These are phyloP conservation scores for Magnusiomyces magnusii DNA, from an alignment of 1,139 yeast species.

Conservation along the genomic window DNA sequence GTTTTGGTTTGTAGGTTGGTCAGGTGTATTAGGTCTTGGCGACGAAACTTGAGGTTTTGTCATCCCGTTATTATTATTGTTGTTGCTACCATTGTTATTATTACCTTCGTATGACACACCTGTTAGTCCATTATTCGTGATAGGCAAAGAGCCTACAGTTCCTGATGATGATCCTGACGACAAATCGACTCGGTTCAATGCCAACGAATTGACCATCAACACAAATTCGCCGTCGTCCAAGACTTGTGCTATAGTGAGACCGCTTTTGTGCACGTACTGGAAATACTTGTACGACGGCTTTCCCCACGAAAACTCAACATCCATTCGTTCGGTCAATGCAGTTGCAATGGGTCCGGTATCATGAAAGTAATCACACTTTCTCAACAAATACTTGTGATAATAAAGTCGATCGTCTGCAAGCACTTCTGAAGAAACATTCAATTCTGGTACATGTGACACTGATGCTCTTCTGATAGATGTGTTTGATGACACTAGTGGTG, in stretches of 20 bases:
- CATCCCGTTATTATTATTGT: neutral
- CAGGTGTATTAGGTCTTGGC: neutral
- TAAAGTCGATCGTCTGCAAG: slow-evolving; percentile 43
- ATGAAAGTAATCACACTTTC: slow-evolving; percentile 62
- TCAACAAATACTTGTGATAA: slow-evolving; percentile 56
- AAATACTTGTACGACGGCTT: slow-evolving; percentile 71
- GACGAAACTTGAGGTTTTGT: neutral
- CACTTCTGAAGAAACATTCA: neutral
- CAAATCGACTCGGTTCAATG: slow-evolving; percentile 28
- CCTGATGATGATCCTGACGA: neutral
- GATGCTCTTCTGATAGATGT: neutral
- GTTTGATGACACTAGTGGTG: neutral
- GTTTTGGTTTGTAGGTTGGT: neutral
- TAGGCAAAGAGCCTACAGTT: neutral
- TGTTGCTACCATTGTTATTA: neutral
- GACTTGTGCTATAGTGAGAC: slow-evolving; percentile 83
- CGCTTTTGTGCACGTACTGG: slow-evolving; percentile 85
- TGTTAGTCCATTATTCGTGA: neutral
- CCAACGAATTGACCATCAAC: slow-evolving; percentile 37
- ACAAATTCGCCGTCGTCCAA: slow-evolving; percentile 74
- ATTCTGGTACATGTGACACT: neutral
- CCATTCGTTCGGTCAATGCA: slow-evolving; percentile 34
- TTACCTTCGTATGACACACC: neutral
- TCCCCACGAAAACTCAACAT: slow-evolving; percentile 82
- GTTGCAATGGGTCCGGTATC: slow-evolving; percentile 60